Evolutionary conservation across 768 basidiomycete species (phyloP).

Genomic region (Tephrocybe sp.): DNA sequence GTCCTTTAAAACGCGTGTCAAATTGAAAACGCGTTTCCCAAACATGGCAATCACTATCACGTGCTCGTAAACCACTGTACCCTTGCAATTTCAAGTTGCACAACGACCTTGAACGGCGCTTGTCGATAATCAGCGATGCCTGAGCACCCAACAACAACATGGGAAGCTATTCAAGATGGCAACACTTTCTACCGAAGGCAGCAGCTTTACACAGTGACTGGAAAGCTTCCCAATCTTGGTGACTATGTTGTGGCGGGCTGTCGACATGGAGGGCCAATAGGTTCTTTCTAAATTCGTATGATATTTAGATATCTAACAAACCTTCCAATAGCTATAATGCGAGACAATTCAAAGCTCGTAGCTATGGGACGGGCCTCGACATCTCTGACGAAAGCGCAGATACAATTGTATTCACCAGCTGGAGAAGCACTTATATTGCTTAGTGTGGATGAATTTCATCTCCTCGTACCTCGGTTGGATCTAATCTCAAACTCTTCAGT

Average conservation of each 20-base stretch:
- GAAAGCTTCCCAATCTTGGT: conserved; percentile 71
- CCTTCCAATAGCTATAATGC: conserved; percentile 67
- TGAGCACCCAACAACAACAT: conserved; percentile 77
- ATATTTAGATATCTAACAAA: background rate
- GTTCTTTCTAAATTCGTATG: conserved; percentile 37
- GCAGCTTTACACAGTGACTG: conserved; percentile 79
- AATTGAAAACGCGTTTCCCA: background rate
- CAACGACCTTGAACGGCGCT: background rate
- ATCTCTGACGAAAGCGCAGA: conserved; percentile 70
- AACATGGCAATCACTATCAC: background rate
- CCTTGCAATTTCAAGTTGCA: background rate
- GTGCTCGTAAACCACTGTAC: background rate
- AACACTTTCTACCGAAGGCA: conserved; percentile 85
- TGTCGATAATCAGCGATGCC: conserved; percentile 27
- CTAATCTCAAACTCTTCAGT: conserved; percentile 44
- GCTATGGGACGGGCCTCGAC: conserved; percentile 59
- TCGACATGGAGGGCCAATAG: conserved; percentile 85
- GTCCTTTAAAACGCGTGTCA: too few species aligned
- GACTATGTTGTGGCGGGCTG: conserved; percentile 83
- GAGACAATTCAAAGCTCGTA: conserved; percentile 79
- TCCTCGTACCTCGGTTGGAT: conserved; percentile 16
- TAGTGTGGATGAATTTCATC: conserved; percentile 60
- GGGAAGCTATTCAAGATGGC: conserved; percentile 90
- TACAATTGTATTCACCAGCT: conserved; percentile 84
- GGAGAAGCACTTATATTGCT: conserved; percentile 68